phyloP scores from a whole-genome alignment of 352 stramenopile species.

The Phytophthora europaea region DNA sequence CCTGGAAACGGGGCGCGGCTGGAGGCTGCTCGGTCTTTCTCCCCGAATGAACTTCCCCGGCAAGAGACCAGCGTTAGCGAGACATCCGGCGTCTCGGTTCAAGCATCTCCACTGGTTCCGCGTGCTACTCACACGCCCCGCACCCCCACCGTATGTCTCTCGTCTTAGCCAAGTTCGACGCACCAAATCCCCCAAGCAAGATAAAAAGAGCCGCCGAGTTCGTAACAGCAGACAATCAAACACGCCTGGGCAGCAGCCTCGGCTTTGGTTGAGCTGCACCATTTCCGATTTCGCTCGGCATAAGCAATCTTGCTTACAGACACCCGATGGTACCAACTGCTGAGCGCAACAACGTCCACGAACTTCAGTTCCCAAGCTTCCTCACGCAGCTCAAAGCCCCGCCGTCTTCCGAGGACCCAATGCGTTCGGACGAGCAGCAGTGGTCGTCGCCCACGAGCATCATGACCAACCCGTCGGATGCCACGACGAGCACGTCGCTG shows the following conservation, averaged over 20 bases:
- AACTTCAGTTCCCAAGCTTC: slow-evolving; percentile 58
- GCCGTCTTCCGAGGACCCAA: slow-evolving; percentile 30
- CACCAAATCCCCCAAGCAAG: slow-evolving; percentile 27
- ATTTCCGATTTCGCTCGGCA: slow-evolving; percentile 44
- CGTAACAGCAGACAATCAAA: slow-evolving; percentile 41
- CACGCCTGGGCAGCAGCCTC: slow-evolving; percentile 16
- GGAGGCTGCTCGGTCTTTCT: slow-evolving; percentile 36
- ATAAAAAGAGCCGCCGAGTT: slow-evolving; percentile 24
- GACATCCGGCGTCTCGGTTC: slow-evolving; percentile 43
- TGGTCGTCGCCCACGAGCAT: slow-evolving; percentile 51
- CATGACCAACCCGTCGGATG: slow-evolving; percentile 24
- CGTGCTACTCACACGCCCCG: slow-evolving; percentile 40
- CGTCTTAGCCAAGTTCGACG: slow-evolving; percentile 41
- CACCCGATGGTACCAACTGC: slow-evolving; percentile 32
- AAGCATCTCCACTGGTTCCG: slow-evolving; percentile 41
- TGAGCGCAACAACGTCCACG: slow-evolving; percentile 14
- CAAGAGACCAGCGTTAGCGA: slow-evolving; percentile 27
- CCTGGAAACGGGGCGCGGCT: slow-evolving; percentile 17
- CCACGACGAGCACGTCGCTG: slow-evolving; percentile 29
- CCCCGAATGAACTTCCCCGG: slow-evolving; percentile 36
- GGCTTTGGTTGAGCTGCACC: slow-evolving; percentile 20
- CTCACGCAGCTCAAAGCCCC: slow-evolving; percentile 48
- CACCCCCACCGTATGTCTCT: slow-evolving; percentile 39
- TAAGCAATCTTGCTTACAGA: slow-evolving; percentile 44
- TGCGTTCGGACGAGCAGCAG: slow-evolving; percentile 24